phyloP scores from a whole-genome alignment of 2,329 filamentous ascomycete genomes.

The Pyrenophora graminea region DNA sequence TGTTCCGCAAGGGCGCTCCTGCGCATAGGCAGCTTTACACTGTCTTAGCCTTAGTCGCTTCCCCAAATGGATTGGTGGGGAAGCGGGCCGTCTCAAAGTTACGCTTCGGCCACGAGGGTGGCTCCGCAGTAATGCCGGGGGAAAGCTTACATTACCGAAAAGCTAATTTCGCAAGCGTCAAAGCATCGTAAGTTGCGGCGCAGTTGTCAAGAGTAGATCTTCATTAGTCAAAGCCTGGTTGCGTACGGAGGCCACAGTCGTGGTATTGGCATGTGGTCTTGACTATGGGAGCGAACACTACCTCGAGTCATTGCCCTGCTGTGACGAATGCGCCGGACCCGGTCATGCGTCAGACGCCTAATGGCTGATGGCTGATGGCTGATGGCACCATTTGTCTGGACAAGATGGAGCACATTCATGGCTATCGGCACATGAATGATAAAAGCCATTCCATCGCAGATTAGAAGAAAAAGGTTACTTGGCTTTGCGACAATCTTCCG shows the following conservation, averaged over 20 bases:
- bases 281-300: not conserved
- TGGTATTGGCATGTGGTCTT: too few relatives aligned
- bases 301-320: not conserved
- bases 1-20: constrained; percentile 4
- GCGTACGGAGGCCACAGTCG: not conserved
- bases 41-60: not conserved
- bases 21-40: not conserved
- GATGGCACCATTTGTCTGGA: not conserved
- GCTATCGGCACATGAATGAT: too few relatives aligned
- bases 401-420: too few relatives aligned
- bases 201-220: constrained; percentile 1
- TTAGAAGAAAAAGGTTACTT: too few relatives aligned
- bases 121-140: constrained; percentile 4
- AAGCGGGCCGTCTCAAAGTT: constrained; percentile 5
- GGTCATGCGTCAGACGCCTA: not conserved
- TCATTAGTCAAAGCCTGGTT: not conserved
- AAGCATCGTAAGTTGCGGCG: not conserved
- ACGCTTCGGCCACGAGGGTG: constrained; percentile 3
- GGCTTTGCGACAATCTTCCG: too few relatives aligned
- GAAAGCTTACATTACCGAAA: constrained; percentile 1
- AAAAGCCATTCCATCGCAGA: too few relatives aligned
- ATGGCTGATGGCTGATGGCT: not conserved
- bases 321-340: not conserved
- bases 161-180: constrained; percentile 1
- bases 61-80: not conserved